Conservation (phyloP, 2,329 filamentous ascomycete genomes). For the Penicillium sp. region DNA sequence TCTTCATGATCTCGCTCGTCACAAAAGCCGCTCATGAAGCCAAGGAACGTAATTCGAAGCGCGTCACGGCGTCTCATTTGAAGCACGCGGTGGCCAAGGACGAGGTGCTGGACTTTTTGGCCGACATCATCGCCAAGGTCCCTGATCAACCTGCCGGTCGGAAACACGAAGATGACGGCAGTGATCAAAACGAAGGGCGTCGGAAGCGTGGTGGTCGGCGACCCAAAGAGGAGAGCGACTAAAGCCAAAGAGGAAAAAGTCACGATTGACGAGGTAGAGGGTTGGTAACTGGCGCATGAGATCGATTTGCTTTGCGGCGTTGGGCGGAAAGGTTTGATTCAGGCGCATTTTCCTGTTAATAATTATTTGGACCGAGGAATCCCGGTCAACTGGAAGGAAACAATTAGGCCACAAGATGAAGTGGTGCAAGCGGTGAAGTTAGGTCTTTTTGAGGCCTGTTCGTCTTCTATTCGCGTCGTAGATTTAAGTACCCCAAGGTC, state of each 20-base stretch:
- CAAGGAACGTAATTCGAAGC: constrained; percentile 76
- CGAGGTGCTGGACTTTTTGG: constrained; percentile 90
- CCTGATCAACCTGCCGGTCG: constrained; percentile 57
- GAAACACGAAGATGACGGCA: constrained; percentile 46
- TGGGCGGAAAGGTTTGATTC: constrained; percentile 14
- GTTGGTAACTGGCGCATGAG: constrained; percentile 21
- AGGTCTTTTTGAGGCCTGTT: no score
- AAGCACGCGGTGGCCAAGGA: constrained; percentile 86
- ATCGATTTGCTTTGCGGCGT: constrained; percentile 10
- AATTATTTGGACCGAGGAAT: constrained; percentile 16
- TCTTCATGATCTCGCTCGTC: constrained; percentile 96
- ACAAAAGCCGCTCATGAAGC: constrained; percentile 84
- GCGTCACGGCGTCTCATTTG: constrained; percentile 84
- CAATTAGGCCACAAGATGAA: not conserved
- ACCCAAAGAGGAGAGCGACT: constrained; percentile 43
- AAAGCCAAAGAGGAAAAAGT: constrained; percentile 9
- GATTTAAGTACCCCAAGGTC: not conserved
- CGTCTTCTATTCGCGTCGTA: not conserved
- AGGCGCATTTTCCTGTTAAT: constrained; percentile 27
- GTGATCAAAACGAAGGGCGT: constrained; percentile 49
- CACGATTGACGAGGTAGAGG: constrained; percentile 24
- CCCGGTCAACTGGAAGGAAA: not conserved
- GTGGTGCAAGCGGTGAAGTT: not conserved
- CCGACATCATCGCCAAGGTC: constrained; percentile 85
- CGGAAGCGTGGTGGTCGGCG: constrained; percentile 44